Conservation (phyloP, 129 eudicot species). For the Scalesia atractyloides region DNA sequence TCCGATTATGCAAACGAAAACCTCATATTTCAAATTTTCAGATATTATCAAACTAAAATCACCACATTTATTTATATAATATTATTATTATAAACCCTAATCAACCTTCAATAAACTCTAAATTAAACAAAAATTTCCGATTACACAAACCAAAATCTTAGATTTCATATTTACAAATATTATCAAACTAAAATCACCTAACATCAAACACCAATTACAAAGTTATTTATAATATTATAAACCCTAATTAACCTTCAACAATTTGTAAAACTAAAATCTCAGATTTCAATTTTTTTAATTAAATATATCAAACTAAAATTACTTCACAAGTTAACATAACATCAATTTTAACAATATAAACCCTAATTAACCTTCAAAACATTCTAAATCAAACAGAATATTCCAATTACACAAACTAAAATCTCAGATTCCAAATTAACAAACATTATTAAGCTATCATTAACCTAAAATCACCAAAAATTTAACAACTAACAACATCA, state of each 20-base stretch:
- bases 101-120: neutral
- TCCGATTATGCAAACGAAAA: neutral
- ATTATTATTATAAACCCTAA: neutral
- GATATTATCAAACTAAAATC: too few relatives aligned
- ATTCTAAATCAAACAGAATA: neutral
- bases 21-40: neutral
- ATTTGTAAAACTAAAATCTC: neutral
- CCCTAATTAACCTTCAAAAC: neutral
- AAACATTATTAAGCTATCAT: too few relatives aligned
- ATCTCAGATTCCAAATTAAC: neutral
- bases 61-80: neutral
- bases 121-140: conserved; percentile 1
- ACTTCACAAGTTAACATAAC: neutral
- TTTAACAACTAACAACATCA: neutral
- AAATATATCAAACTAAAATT: too few relatives aligned
- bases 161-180: neutral
- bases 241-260: conserved; percentile 45
- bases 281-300: neutral
- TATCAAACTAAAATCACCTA: neutral
- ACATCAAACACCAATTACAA: too few relatives aligned
- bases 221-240: too few relatives aligned
- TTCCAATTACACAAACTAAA: conserved; percentile 2
- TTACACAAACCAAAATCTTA: neutral
- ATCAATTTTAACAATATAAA: neutral
- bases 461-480: neutral